Evolutionary conservation across 2,329 filamentous ascomycete species (phyloP).

Genomic region (Pseudocercospora pini-densiflorae): DNA sequence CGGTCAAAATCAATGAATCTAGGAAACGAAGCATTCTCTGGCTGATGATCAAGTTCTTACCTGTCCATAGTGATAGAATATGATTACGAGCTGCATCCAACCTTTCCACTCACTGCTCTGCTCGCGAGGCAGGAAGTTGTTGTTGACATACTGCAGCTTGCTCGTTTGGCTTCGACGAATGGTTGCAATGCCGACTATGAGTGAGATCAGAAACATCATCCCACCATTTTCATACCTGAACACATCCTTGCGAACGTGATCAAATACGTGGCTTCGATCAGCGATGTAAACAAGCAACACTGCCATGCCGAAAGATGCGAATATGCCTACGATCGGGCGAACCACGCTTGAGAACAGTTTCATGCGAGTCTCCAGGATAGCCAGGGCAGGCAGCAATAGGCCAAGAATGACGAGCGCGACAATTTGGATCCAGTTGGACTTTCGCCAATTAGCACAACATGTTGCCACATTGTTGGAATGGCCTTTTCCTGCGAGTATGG

Average conservation of each 20-base stretch:
- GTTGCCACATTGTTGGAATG: conserved; percentile 54
- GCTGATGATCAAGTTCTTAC: neutral
- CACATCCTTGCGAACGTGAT: conserved; percentile 53
- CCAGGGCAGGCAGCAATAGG: conserved; percentile 34
- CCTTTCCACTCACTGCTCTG: conserved; percentile 70
- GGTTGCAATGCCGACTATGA: conserved; percentile 35
- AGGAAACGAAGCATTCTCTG: conserved; percentile 51
- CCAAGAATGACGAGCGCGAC: conserved; percentile 40
- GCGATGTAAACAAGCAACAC: conserved; percentile 50
- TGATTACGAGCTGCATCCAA: conserved; percentile 63
- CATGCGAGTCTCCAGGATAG: conserved; percentile 9
- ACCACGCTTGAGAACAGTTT: conserved; percentile 5
- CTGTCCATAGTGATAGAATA: conserved; percentile 59
- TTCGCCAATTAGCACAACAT: conserved; percentile 56
- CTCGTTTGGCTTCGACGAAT: conserved; percentile 16
- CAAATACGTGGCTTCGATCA: conserved; percentile 60
- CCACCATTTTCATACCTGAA: conserved; percentile 40
- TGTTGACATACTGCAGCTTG: conserved; percentile 4
- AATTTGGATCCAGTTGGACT: conserved; percentile 44
- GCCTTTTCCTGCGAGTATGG: conserved; percentile 42
- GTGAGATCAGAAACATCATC: conserved; percentile 35
- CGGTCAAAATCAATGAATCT: neutral
- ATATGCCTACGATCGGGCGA: conserved; percentile 12
- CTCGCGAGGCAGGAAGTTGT: conserved; percentile 55
- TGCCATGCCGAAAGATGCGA: conserved; percentile 14